Evolutionary conservation across 2,329 filamentous ascomycete genomes (phyloP).

Genomic region (Plectosphaerella cucumerina): DNA sequence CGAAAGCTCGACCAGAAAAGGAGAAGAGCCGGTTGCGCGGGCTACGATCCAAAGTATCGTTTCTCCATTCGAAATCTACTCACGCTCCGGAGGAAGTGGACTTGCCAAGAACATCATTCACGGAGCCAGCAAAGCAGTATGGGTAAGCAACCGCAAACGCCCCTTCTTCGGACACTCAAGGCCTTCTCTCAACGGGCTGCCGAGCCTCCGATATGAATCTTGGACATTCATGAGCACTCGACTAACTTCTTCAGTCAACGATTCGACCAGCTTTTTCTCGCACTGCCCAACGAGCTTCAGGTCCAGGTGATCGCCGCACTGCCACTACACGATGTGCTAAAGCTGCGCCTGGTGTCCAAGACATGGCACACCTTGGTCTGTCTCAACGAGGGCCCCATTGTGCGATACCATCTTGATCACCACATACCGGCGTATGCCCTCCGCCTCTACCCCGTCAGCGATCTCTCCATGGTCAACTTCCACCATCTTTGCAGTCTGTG

Average conservation of each 20-base stretch:
- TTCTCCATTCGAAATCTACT: slow-evolving; percentile 29
- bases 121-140: neutral
- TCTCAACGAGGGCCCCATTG: slow-evolving; percentile 56
- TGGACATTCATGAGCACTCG: too few species aligned
- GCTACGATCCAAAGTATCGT: slow-evolving; percentile 32
- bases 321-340: slow-evolving; percentile 57
- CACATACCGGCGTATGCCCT: slow-evolving; percentile 58
- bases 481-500: slow-evolving; percentile 61
- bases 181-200: too few species aligned
- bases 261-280: slow-evolving; percentile 54
- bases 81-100: slow-evolving; percentile 16
- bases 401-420: slow-evolving; percentile 55
- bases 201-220: too few species aligned
- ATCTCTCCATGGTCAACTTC: slow-evolving; percentile 45
- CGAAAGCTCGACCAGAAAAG: slow-evolving; percentile 16
- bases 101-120: neutral
- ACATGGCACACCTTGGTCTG: slow-evolving; percentile 57
- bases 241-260: slow-evolving; percentile 16
- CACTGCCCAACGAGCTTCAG: slow-evolving; percentile 58
- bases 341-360: slow-evolving; percentile 53
- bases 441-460: slow-evolving; percentile 52
- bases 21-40: slow-evolving; percentile 37
- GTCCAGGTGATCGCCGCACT: slow-evolving; percentile 58
- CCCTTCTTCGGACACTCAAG: too few species aligned
- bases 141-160: slow-evolving; percentile 19